A percentile compares a stretch with the other conserved stretches of the same genome.
phyloP scores from a whole-genome alignment of 176 grass and related monocot species.

The Elymus sibiricus region DNA sequence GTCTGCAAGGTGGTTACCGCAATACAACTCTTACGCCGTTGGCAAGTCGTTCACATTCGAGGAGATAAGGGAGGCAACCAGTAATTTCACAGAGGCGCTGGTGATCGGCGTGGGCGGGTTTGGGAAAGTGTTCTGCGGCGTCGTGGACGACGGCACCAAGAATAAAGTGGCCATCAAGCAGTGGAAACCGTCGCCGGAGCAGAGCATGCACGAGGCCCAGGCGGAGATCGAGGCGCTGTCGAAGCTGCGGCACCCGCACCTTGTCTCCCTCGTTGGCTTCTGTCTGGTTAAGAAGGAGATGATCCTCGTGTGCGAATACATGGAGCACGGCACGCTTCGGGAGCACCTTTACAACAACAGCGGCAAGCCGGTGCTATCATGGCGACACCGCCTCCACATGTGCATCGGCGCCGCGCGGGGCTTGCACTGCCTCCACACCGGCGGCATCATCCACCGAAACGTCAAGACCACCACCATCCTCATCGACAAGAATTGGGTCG shows the following conservation, averaged over 20 bases:
- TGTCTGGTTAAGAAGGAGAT: constrained; percentile 50
- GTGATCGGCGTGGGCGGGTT: constrained; percentile 69
- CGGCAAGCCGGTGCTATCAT: constrained; percentile 51
- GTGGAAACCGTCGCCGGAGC: constrained; percentile 58
- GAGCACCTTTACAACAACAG: constrained; percentile 52
- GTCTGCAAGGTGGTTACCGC: constrained; percentile 39
- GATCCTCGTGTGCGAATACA: constrained; percentile 67
- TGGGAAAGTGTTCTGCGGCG: constrained; percentile 72
- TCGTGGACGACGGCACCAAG: constrained; percentile 40
- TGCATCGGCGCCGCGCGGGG: constrained; percentile 70
- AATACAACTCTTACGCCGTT: constrained; percentile 43
- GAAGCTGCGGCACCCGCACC: constrained; percentile 68
- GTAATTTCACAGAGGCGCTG: constrained; percentile 52
- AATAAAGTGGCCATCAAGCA: constrained; percentile 54
- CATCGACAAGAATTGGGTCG: constrained; percentile 54
- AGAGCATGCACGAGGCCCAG: constrained; percentile 59
- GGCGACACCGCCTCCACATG: constrained; percentile 61
- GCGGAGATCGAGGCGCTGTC: constrained; percentile 65
- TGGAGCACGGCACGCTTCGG: constrained; percentile 64
- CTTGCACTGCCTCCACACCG: constrained; percentile 68
- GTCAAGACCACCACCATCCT: constrained; percentile 83
- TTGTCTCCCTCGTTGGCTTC: constrained; percentile 69
- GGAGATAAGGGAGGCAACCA: constrained; percentile 64
- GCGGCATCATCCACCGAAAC: constrained; percentile 55
- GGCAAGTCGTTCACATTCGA: constrained; percentile 63